Conservation (phyloP, 2,329 filamentous ascomycete species). For the Apiospora koreana region DNA sequence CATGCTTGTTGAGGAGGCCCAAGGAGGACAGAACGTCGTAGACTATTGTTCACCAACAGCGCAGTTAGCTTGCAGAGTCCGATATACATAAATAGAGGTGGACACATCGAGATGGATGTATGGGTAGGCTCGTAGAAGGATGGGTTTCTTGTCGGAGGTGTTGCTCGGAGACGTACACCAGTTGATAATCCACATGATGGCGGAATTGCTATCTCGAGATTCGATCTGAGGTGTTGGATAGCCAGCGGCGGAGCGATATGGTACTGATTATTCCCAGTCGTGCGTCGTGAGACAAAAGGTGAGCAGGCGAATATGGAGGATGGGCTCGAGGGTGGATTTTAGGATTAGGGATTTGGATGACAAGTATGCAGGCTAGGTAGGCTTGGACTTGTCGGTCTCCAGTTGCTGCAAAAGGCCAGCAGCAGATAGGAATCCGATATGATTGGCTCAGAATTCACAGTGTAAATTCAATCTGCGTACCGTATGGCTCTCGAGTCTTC, state of each 20-base stretch:
- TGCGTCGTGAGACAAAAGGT: not conserved
- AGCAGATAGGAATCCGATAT: not conserved
- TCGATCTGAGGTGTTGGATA: not conserved
- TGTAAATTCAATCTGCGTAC: not conserved
- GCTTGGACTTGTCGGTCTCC: not conserved
- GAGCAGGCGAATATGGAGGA: not conserved
- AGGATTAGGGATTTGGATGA: not conserved
- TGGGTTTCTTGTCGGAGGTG: slow-evolving; percentile 12
- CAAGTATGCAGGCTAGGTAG: not conserved
- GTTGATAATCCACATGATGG: slow-evolving; percentile 88
- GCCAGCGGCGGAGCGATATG: not conserved
- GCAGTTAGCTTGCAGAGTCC: slow-evolving; percentile 23
- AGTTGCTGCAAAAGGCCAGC: not conserved
- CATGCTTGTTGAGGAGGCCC: slow-evolving; percentile 92
- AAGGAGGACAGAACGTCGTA: slow-evolving; percentile 88
- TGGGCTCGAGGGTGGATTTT: not conserved
- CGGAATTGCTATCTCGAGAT: slow-evolving; percentile 10
- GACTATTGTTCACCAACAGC: slow-evolving; percentile 52
- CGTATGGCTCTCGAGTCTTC: not conserved
- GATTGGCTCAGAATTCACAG: not conserved
- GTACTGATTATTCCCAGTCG: not conserved
- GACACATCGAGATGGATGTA: not conserved
- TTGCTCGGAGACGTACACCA: slow-evolving; percentile 70
- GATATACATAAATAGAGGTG: not conserved
- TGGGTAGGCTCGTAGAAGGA: slow-evolving; percentile 6